Evolutionary conservation across 139 green algal genomes (phyloP), one percentile per base, ranked within the genome.

Genomic region (Diplosphaera chodatii): DNA sequence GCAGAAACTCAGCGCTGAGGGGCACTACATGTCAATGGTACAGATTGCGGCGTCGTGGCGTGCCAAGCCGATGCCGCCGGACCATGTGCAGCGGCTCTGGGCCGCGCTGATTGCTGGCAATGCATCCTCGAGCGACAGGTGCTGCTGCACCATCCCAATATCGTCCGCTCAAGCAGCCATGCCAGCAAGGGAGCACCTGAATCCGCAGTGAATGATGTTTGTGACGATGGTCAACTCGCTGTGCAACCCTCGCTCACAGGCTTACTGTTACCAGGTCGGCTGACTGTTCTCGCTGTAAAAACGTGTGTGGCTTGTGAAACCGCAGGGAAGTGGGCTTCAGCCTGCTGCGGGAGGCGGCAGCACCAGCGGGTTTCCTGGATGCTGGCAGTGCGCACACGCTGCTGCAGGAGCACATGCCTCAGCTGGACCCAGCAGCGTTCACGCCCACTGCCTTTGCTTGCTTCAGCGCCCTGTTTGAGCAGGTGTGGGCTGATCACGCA

Each of bases 61-160:
- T 3, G 48, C 13, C 3, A 59, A 59, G 48, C 48, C 48, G 18
- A 59, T 59, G 48, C 48, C 48, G 16, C 25, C 33, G 40, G 28
- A 66, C 31, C 67, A 76, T 22, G 79, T 77, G 31, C 71, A 81
- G 68, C 27, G 55, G 72, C 68, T 88, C 70, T 88, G 80, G 80
- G 73, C 80, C 29, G 22, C 34, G 37, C 71, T 84, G 41, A 72
- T 85, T 66, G 56, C 74, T 40, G n/a, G 69, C 22, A 72, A 66
- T 0, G 69, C 74, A 33, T 70, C 25, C 13, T 3, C 48, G 13
- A 59, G 48, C 48, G 48, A 59, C 48, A 59, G 16, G 48, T 59
- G 48, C 10, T 10, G 8, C 10, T 48, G 6, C 8, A 20, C 10
- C 37, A 48, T 48, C 6, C 10, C 37, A 48, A 6, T 48, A n/a